Base-by-base conservation (phyloP, 78 protist species). In the Pigoraptor vietnamica region DNA sequence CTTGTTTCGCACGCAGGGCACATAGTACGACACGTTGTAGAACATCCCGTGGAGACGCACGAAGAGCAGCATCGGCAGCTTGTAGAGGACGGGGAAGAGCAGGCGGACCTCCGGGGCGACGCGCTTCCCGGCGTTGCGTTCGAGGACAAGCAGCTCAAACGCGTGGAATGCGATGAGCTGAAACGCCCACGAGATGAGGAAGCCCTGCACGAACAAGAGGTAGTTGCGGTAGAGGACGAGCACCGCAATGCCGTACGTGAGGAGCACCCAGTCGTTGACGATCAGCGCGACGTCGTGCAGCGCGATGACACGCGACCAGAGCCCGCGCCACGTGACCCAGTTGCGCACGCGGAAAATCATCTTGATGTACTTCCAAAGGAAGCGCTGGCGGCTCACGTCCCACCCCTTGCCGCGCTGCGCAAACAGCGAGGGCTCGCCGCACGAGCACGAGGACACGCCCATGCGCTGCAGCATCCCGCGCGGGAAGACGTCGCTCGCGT, bases 361-460 rank as follows among this genome's bases (percentile, higher is more conserved):
- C 10, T 40, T 34, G 32, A 33, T n/a, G 84, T 81, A 90, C 40
- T 90, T 90, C 91, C 82, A 90, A 23, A 90, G n/a, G 83, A 90
- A 90, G 84, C 91, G 91, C 33, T 90, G 91, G 23, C 91, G 91
- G 2, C 55, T 34, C n/a, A 90, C 91, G 29, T 90, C 91, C 91
- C 91, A 90, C 10, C 91, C 91, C 82, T 90, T 81, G 14, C 84
- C 91, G n/a, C 91, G 48, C 84, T 90, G 91, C 0, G 29, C 24
- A 37, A 40, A 88, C 37, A 88, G 67, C 19, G 84, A 55, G 29
- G 90, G 90, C 81, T 88, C 90, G 9, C 40, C 90, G 81, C 90
- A 34, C n/a, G 37, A 2, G 90, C 90, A 34, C 84, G 21, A 2
- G 1, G 23, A 2, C 84, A 79, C 14, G 23, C 34, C 32, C 84